Base-by-base conservation (phyloP, 179 eudicot species). In the Sideroxylon spinosum region DNA sequence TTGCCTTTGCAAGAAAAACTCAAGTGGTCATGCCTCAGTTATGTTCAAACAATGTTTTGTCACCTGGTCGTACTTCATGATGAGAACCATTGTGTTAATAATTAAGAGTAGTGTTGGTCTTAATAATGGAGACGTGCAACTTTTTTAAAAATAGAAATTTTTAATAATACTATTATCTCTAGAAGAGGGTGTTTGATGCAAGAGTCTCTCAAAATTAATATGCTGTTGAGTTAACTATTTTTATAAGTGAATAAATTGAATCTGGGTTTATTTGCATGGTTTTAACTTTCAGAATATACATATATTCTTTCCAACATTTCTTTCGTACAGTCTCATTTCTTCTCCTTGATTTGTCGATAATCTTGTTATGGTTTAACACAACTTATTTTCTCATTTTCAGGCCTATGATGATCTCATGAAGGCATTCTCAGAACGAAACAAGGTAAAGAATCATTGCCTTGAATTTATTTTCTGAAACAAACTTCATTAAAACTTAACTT, bases 361-460 rank as follows among this genome's bases (percentile, higher is more conserved):
- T 29, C 53, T 44, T 74, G 53, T 76, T 56, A 56, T 82, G 48
- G 22, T 57, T 77, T 82, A 74, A 82, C 32, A 49, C 37, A 59
- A 62, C 57, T 78, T 44, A 25, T 60, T 37, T 74, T 77, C 37
- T 81, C 75, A 66, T 73, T 79, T 78, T 71, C 87, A 96, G 99
- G 99, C 99, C 70, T 96, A 92, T 83, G 91, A 90, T 77, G 96
- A 94, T 77, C 97, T 96, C 80, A 89, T 96, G 92, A 94, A 90
- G 84, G 98, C 98, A 63, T 94, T 96, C 83, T 85, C 87, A 22
- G 98, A 96, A 74, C 91, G 99, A 71, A 96, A 96, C 84, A 94
- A 96, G 98, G 99, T 96, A 84, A 68, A 49, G 9, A 49, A 62
- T 32, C 48, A 52, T 60, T 46, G n/a, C 73, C 64, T 68, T 29